phyloP scores from a whole-genome alignment of 371 early-diverging fungal genomes.

The Lichtheimia corymbifera region DNA sequence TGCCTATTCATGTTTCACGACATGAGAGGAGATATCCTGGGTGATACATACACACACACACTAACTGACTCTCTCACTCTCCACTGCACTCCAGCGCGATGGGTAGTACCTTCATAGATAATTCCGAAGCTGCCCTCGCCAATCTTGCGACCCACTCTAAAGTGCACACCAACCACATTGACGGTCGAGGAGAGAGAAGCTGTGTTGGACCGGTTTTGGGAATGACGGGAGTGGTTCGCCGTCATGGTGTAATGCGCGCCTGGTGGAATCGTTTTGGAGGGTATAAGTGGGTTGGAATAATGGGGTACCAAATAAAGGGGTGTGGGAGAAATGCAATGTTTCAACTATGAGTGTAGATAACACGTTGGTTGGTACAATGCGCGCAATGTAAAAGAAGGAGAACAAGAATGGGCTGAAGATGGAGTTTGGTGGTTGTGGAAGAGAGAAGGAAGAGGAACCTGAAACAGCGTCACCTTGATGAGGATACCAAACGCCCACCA shows the following conservation, averaged over 20 bases:
- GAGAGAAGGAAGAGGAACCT: neutral
- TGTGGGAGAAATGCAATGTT: neutral
- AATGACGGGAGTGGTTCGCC: constrained; percentile 20
- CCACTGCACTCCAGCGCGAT: neutral
- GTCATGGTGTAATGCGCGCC: constrained; percentile 14
- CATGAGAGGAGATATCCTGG: neutral
- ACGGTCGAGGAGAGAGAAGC: constrained; percentile 20
- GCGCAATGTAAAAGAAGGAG: constrained; percentile 1
- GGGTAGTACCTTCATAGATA: constrained; percentile 87
- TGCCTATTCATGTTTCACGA: constrained; percentile 20
- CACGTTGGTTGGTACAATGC: too few relatives aligned
- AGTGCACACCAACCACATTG: constrained; percentile 87
- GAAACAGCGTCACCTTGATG: neutral
- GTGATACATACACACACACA: too few relatives aligned
- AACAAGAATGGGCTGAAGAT: constrained; percentile 2
- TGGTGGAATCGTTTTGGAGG: neutral
- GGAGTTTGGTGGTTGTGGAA: too few relatives aligned
- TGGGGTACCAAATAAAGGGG: neutral
- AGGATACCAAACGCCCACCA: neutral
- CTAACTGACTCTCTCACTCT: too few relatives aligned
- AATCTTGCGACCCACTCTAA: constrained; percentile 89
- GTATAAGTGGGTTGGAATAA: neutral
- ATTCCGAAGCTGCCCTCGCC: constrained; percentile 96
- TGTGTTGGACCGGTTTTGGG: constrained; percentile 23
- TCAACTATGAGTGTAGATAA: too few relatives aligned